A percentile compares a stretch with the other conserved stretches of the same genome.
phyloP scores from a whole-genome alignment of 257 asterid species.

The Striga asiatica region DNA sequence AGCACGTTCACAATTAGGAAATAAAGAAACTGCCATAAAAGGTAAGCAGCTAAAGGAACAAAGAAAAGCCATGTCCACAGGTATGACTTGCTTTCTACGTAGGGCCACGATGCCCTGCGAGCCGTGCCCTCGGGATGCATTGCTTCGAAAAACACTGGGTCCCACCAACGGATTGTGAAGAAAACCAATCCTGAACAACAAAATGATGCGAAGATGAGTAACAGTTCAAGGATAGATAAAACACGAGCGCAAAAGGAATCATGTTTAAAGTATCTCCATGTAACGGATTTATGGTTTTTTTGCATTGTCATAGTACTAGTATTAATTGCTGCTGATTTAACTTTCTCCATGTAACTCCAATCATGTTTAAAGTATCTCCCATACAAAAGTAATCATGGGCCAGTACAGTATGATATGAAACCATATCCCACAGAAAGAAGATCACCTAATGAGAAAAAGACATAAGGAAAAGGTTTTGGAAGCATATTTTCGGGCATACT shows the following conservation, averaged over 20 bases:
- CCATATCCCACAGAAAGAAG: too few relatives aligned
- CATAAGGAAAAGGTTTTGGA: too few relatives aligned
- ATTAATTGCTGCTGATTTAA: too few relatives aligned
- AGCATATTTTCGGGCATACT: too few relatives aligned
- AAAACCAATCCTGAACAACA: conserved; percentile 61
- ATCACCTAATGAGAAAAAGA: too few relatives aligned
- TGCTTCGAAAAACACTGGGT: conserved; percentile 69
- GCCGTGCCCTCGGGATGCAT: conserved; percentile 79
- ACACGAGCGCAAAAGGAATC: not conserved
- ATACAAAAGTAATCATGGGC: too few relatives aligned
- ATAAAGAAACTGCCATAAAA: conserved; percentile 82
- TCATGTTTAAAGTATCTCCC: too few relatives aligned
- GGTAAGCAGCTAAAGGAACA: conserved; percentile 73
- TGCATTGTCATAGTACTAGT: too few relatives aligned
- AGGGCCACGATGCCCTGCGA: conserved; percentile 71
- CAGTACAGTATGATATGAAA: too few relatives aligned
- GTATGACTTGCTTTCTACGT: conserved; percentile 57
- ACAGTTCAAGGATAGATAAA: not conserved
- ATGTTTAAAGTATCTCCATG: too few relatives aligned
- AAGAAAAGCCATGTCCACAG: conserved; percentile 94
- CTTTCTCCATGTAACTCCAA: too few relatives aligned
- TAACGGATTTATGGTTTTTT: too few relatives aligned
- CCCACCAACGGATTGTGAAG: conserved; percentile 99
- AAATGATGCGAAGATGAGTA: not conserved
- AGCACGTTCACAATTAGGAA: conserved; percentile 83